Evolutionary conservation across 768 basidiomycete genomes (phyloP).

Genomic region (Mycena kentingensis): DNA sequence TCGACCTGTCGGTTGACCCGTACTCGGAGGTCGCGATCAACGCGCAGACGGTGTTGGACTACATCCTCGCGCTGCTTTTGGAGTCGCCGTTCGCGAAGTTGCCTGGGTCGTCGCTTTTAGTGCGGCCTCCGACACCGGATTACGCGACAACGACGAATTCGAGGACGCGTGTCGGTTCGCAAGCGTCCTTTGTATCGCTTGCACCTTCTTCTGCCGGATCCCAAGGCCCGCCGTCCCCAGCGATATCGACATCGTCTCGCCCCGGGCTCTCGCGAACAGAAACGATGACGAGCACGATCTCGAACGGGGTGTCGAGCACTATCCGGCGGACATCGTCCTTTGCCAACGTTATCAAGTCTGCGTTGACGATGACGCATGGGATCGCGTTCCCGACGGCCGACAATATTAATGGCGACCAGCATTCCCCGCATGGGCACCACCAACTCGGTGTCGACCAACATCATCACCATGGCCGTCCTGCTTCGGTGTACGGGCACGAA

Average conservation of each 20-base stretch:
- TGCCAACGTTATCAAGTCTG: constrained; percentile 70
- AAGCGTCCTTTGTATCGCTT: constrained; percentile 53
- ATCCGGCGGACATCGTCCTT: constrained; percentile 79
- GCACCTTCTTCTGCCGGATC: too few relatives aligned
- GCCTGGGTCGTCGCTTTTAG: constrained; percentile 63
- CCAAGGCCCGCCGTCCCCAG: constrained; percentile 43
- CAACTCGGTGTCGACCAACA: too few relatives aligned
- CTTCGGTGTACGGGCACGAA: too few relatives aligned
- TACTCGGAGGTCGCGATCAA: constrained; percentile 90
- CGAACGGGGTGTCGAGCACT: constrained; percentile 65
- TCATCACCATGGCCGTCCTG: too few relatives aligned
- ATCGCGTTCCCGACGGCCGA: constrained; percentile 73
- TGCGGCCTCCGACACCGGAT: constrained; percentile 45
- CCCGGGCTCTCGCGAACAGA: constrained; percentile 59
- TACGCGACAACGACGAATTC: constrained; percentile 38
- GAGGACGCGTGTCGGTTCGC: constrained; percentile 45
- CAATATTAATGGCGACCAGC: too few relatives aligned
- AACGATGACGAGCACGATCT: constrained; percentile 61
- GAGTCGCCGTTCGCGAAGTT: constrained; percentile 86
- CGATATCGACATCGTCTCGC: constrained; percentile 48
- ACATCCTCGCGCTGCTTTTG: constrained; percentile 84
- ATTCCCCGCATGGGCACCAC: too few relatives aligned
- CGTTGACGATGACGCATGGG: constrained; percentile 68
- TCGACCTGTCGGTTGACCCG: constrained; percentile 91
- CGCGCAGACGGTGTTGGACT: constrained; percentile 90